Evolutionary conservation across 306 rosid species (phyloP), one percentile per base, ranked within the genome.

Genomic region (Malus sylvestris): DNA sequence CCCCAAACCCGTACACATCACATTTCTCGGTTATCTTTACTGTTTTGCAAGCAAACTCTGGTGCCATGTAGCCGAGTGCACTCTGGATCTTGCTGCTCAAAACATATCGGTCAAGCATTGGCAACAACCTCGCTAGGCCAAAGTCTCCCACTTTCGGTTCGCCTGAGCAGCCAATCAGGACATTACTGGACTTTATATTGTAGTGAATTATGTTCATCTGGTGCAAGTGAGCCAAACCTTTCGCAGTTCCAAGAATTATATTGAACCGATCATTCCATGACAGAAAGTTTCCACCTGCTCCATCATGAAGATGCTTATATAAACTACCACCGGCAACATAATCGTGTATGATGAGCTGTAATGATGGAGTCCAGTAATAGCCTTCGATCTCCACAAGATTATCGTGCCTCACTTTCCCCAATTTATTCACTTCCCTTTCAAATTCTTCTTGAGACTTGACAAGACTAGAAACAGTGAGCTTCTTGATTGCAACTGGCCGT

Each of bases 31-130:
- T 96, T 75, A 96, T 92, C 85, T 96, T 96, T 40, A 96, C 98
- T 0, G 99, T 92, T 35, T 82, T 91, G 91, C 99, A 96, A 60
- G 98, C 98, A 53, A 96, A 96, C 77, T 96, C 99, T 0, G 99
- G 99, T 6, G 99, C 99, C 99, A 92, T 92, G 90, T 96, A 92
- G 67, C 99, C 99, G 0, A 96, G 92, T 40, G 98, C 99, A 7
- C 99, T 96, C 76, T 96, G 99, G 76, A 92, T 96, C 91, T 96
- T 96, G 86, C 99, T 96, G 89, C 99, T 96, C 78, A 96, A 74
- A 60, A 92, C 94, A 10, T 96, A 96, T 2, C 98, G 92, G 58
- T 96, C 99, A 3, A 96, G 99, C 98, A 96, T 92, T 23, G 99
- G 98, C 73, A 96, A 74, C 83, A 96, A 84, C 76, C 96, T 89